Evolutionary conservation across 306 rosid genomes (phyloP).

Genomic region (Quercus engelmannii): DNA sequence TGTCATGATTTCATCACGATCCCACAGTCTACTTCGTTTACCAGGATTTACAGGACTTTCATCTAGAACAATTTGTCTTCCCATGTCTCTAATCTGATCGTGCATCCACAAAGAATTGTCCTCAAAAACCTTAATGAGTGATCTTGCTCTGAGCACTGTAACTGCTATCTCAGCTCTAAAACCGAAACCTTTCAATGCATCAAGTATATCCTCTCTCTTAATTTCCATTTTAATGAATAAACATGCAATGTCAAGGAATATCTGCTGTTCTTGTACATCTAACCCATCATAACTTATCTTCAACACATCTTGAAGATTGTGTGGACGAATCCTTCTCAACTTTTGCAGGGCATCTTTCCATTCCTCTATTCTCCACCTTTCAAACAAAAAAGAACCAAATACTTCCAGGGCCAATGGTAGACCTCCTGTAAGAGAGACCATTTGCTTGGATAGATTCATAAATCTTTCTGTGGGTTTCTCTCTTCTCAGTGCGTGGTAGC

Average conservation of each 20-base stretch:
- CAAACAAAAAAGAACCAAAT: constrained; percentile 50
- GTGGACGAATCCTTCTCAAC: constrained; percentile 34
- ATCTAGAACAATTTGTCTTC: constrained; percentile 49
- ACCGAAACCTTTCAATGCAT: constrained; percentile 53
- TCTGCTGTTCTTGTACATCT: constrained; percentile 38
- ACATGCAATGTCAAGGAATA: constrained; percentile 64
- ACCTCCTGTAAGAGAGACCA: constrained; percentile 49
- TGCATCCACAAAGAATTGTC: constrained; percentile 54
- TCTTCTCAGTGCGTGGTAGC: constrained; percentile 45
- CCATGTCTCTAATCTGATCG: constrained; percentile 73
- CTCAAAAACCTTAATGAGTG: constrained; percentile 45
- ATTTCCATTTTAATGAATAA: constrained; percentile 40
- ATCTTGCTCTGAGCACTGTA: constrained; percentile 32
- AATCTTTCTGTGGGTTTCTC: constrained; percentile 20
- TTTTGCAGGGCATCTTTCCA: constrained; percentile 50
- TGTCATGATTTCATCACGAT: constrained; percentile 39
- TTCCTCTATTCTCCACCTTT: constrained; percentile 39
- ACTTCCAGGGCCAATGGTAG: constrained; percentile 75
- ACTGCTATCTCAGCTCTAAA: constrained; percentile 44
- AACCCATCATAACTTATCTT: constrained; percentile 51
- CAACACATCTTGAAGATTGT: constrained; percentile 52
- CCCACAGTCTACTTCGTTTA: constrained; percentile 64
- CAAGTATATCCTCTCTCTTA: constrained; percentile 43
- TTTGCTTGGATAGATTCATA: constrained; percentile 28
- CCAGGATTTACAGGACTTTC: constrained; percentile 33